Evolutionary conservation across 805 yeast species (phyloP).

Genomic region (Saccharomycopsis oosterbeekiorum): DNA sequence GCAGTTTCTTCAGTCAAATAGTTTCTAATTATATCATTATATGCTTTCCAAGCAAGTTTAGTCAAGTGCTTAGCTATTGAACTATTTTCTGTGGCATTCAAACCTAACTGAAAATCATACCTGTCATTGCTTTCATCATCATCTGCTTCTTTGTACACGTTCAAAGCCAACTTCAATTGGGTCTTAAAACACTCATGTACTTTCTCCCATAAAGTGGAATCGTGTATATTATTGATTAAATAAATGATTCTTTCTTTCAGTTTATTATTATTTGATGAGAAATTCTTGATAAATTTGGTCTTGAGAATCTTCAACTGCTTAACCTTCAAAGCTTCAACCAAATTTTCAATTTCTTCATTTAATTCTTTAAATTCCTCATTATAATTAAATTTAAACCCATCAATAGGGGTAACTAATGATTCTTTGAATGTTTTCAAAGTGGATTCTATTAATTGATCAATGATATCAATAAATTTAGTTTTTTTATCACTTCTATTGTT

Average conservation of each 20-base stretch:
- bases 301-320: slow-evolving; percentile 36
- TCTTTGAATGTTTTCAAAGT: slow-evolving; percentile 18
- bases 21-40: slow-evolving; percentile 50
- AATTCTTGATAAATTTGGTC: slow-evolving; percentile 35
- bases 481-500: not conserved
- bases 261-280: slow-evolving; percentile 25
- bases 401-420: slow-evolving; percentile 25
- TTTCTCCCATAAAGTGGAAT: slow-evolving; percentile 50
- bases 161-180: slow-evolving; percentile 25
- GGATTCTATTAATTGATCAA: not conserved
- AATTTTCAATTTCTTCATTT: slow-evolving; percentile 24
- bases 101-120: slow-evolving; percentile 62
- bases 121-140: not conserved
- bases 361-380: slow-evolving; percentile 21
- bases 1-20: slow-evolving; percentile 58
- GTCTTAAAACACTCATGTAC: slow-evolving; percentile 36
- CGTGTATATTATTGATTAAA: slow-evolving; percentile 38
- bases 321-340: slow-evolving; percentile 26
- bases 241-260: slow-evolving; percentile 44
- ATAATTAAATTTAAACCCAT: slow-evolving; percentile 15
- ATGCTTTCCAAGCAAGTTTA: slow-evolving; percentile 53
- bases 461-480: not conserved
- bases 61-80: slow-evolving; percentile 35
- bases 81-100: slow-evolving; percentile 33
- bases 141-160: slow-evolving; percentile 25